Percentiles rank a stretch among this genome's conserved stretches.
These are phyloP conservation scores for Fusarium multiceps DNA, from an alignment of 2,329 filamentous ascomycete species.

Conservation along the genomic window DNA sequence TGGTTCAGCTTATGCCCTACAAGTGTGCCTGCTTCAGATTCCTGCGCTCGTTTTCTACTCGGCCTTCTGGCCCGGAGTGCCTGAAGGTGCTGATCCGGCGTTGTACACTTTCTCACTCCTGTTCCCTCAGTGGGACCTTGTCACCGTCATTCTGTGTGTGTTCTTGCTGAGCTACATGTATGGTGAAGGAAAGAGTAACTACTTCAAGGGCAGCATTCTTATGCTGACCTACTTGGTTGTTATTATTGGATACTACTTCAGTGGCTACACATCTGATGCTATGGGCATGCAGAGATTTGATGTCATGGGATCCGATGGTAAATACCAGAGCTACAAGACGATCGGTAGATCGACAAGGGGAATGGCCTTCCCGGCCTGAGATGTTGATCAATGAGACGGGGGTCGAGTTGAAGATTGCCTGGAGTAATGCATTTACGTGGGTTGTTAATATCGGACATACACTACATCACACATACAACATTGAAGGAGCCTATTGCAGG, in stretches of 20 bases:
- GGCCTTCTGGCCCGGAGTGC: constrained; percentile 71
- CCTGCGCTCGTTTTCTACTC: constrained; percentile 93
- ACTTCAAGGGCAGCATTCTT: constrained; percentile 98
- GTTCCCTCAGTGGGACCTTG: constrained; percentile 99
- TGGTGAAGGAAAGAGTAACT: constrained; percentile 98
- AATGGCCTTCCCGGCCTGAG: constrained; percentile 43
- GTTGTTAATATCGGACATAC: constrained; percentile 34
- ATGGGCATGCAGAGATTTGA: constrained; percentile 64
- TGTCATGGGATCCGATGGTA: constrained; percentile 61
- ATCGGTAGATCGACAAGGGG: constrained; percentile 59
- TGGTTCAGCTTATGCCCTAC: constrained; percentile 93
- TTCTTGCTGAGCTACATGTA: constrained; percentile 98
- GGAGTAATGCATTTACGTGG: constrained; percentile 11
- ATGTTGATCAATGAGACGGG: neutral
- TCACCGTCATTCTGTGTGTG: constrained; percentile 94
- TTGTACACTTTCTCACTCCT: constrained; percentile 84
- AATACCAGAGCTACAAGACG: constrained; percentile 65
- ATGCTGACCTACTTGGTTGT: constrained; percentile 94
- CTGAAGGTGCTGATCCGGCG: constrained; percentile 53
- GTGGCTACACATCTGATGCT: constrained; percentile 63
- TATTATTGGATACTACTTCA: constrained; percentile 90
- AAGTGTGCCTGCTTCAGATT: constrained; percentile 95
- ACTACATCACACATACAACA: constrained; percentile 24
- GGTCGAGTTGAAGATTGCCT: neutral
- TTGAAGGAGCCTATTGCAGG: constrained; percentile 15